phyloP scores from a whole-genome alignment of 2,329 filamentous ascomycete genomes.

The Aureobasidium sp. region DNA sequence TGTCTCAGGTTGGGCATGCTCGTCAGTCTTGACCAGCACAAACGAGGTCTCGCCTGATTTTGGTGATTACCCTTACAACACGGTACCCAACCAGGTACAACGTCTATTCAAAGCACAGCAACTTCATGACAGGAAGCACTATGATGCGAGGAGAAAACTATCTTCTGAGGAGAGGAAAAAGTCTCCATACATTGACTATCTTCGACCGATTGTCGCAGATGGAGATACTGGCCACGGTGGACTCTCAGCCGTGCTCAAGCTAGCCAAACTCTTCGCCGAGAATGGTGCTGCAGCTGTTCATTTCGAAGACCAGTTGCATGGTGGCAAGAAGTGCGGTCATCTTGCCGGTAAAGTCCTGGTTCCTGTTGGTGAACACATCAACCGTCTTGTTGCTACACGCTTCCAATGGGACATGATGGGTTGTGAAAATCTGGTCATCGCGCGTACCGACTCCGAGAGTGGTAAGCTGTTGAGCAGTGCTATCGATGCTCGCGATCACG shows the following conservation, averaged over 20 bases:
- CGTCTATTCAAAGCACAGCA: constrained; percentile 93
- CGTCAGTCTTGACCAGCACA: constrained; percentile 81
- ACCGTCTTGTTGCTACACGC: constrained; percentile 79
- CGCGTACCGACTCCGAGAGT: constrained; percentile 90
- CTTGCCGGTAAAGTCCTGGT: constrained; percentile 93
- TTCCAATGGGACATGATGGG: constrained; percentile 99
- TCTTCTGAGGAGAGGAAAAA: constrained; percentile 62
- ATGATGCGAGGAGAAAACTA: constrained; percentile 76
- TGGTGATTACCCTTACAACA: constrained; percentile 98
- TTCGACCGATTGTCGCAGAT: constrained; percentile 91
- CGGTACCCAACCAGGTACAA: constrained; percentile 96
- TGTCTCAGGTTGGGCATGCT: constrained; percentile 96
- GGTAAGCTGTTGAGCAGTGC: constrained; percentile 84
- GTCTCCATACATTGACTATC: constrained; percentile 82
- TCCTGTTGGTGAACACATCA: constrained; percentile 91
- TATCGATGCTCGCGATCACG: constrained; percentile 90
- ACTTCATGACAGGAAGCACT: constrained; percentile 93
- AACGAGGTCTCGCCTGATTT: constrained; percentile 98
- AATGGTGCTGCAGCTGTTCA: constrained; percentile 94
- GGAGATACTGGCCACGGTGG: constrained; percentile 95
- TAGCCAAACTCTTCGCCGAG: constrained; percentile 95
- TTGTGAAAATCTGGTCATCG: constrained; percentile 87
- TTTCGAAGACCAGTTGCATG: constrained; percentile 96
- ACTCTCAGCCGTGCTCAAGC: constrained; percentile 84
- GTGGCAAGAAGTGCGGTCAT: constrained; percentile 97